A percentile compares a stretch with the other conserved stretches of the same genome.
Conservation (phyloP, 148 eudicot genomes). For the Fagopyrum tataricum region DNA sequence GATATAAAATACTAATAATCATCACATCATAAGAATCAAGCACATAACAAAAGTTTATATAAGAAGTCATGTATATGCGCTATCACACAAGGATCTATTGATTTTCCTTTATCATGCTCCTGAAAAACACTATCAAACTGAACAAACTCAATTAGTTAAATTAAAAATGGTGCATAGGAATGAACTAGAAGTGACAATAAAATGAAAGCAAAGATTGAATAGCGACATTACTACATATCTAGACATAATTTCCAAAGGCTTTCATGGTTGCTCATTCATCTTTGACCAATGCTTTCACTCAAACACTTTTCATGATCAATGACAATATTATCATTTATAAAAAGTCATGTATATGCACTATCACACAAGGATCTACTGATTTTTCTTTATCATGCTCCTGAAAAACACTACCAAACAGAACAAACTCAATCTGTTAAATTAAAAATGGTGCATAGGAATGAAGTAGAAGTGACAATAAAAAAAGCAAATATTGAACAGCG, state of each 20-base stretch:
- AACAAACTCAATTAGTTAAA: background rate
- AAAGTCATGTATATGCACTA: background rate
- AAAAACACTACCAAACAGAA: background rate
- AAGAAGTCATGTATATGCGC: background rate
- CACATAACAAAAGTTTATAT: too few species aligned
- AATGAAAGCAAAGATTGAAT: background rate
- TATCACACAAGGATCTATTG: background rate
- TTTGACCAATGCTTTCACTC: constrained; percentile 87
- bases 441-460: background rate
- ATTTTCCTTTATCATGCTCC: background rate
- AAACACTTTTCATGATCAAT: constrained; percentile 65
- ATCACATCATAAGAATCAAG: too few species aligned
- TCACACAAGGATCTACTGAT: background rate
- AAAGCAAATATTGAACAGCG: background rate
- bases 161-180: background rate
- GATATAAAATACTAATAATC: too few species aligned
- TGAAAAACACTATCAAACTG: background rate
- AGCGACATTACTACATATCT: constrained; percentile 33
- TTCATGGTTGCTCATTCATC: constrained; percentile 75
- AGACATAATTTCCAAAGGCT: constrained; percentile 90
- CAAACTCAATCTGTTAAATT: background rate
- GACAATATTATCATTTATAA: constrained; percentile 90
- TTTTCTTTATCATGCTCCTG: background rate
- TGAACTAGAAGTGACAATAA: background rate
- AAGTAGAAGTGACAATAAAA: background rate